phyloP scores from a whole-genome alignment of 2,329 filamentous ascomycete species.

The Penicillium frequentans region DNA sequence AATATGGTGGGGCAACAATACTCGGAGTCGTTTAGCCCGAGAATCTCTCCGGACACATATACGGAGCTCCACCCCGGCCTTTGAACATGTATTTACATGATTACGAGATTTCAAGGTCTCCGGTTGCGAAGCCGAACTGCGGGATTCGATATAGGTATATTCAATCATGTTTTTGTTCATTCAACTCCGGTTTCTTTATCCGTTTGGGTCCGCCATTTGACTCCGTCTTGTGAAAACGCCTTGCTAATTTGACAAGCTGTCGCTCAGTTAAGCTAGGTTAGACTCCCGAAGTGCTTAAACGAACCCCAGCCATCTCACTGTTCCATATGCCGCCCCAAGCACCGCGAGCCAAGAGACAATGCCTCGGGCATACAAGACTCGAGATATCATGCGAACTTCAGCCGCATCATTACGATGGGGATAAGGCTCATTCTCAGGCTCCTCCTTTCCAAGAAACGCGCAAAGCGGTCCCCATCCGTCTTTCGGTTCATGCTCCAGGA shows the following conservation, averaged over 20 bases:
- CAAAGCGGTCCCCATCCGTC: conserved; percentile 11
- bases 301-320: not conserved
- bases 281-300: not conserved
- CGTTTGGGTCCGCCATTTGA: not conserved
- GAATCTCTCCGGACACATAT: not conserved
- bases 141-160: not conserved
- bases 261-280: too few relatives aligned
- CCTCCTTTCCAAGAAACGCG: not conserved
- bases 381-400: conserved; percentile 2
- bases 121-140: not conserved
- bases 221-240: not conserved
- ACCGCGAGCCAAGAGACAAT: conserved; percentile 6
- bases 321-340: not conserved
- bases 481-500: conserved; percentile 7
- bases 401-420: conserved; percentile 10
- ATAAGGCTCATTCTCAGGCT: conserved; percentile 2
- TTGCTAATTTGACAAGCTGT: too few relatives aligned
- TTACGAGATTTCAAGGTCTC: not conserved
- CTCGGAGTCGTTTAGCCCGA: not conserved
- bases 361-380: conserved; percentile 7
- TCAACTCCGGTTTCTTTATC: too few relatives aligned
- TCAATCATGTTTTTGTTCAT: not conserved
- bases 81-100: not conserved
- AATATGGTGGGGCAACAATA: not conserved
- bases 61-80: not conserved